Base-by-base conservation (phyloP, 805 yeast genomes). In the Komagataella pastoris region DNA sequence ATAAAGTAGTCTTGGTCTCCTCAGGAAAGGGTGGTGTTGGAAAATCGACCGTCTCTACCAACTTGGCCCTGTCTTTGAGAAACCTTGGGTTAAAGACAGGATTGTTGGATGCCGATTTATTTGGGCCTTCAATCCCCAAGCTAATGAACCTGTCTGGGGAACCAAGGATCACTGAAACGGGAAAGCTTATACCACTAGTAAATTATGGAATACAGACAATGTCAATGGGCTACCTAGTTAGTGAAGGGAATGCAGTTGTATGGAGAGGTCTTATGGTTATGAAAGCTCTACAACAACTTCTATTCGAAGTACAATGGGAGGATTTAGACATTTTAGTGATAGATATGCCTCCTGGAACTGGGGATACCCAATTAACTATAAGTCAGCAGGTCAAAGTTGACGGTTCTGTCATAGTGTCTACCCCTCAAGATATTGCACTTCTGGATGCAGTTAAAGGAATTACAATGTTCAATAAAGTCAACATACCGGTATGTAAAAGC, bases 311-410 rank as follows among this genome's bases (percentile, higher is more conserved):
- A 1, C 76, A 80, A 47, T 88, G 96, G 96, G 69, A 71, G 24
- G 61, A 64, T 4, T 61, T 87, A 47, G 95, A 88, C 61, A 73
- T 80, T 19, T 67, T 88, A 49, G 83, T 88, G 1, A 69, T 88
- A 8, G 96, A 88, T 58, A 76, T 88, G 85, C 96, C 96, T 0
- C 96, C 96, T 0, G 96, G 96, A 2, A 88, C 96, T 0, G 96
- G 96, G 17, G 96, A 88, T 61, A 82, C 86, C 0, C 96, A 88
- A 59, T 70, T 88, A 51, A 84, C 95, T 0, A 71, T 88, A n/a
- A 81, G 88, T 24, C 96, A 88, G 64, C 84, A 81, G 58, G 63
- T 85, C n/a, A 73, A 75, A 48, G 77, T 88, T 0, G 85, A 81
- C 58, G 96, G 95, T 0, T 88, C 95, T 0, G 75, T 88, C 1